phyloP scores from a whole-genome alignment of 176 grass and related monocot genomes.

The Oryza officinalis region DNA sequence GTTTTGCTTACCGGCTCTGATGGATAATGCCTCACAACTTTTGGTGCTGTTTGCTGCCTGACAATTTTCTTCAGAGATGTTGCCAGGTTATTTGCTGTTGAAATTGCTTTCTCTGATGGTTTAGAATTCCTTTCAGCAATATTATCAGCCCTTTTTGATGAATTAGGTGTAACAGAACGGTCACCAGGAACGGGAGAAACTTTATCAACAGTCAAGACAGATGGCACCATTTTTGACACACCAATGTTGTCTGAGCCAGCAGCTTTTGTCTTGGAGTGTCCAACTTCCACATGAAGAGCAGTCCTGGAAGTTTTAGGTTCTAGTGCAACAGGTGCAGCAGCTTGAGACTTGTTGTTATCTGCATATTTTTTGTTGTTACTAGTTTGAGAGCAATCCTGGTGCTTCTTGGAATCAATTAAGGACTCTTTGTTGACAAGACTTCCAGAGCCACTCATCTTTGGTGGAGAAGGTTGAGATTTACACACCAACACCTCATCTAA shows the following conservation, averaged over 20 bases:
- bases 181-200: slow-evolving; percentile 35
- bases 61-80: slow-evolving; percentile 66
- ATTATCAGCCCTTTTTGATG: slow-evolving; percentile 41
- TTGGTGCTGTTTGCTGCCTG: slow-evolving; percentile 60
- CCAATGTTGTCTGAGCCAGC: slow-evolving; percentile 7
- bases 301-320: slow-evolving; percentile 21
- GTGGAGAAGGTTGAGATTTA: slow-evolving; percentile 40
- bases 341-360: slow-evolving; percentile 26
- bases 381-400: slow-evolving; percentile 26
- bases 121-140: slow-evolving; percentile 30
- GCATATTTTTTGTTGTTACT: slow-evolving; percentile 5
- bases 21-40: slow-evolving; percentile 82
- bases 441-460: slow-evolving; percentile 1
- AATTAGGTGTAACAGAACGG: slow-evolving; percentile 30
- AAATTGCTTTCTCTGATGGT: slow-evolving; percentile 43
- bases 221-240: slow-evolving; percentile 42
- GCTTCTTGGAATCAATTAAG: slow-evolving; percentile 31
- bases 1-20: slow-evolving; percentile 75
- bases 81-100: slow-evolving; percentile 48
- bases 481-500: background rate
- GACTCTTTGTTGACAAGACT: slow-evolving; percentile 21
- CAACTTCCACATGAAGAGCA: slow-evolving; percentile 33
- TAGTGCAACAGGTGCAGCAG: slow-evolving; percentile 27
- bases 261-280: slow-evolving; percentile 40
- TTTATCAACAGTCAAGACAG: slow-evolving; percentile 37